These are phyloP conservation scores for Micromonas commoda DNA, from an alignment of 139 green algal species.

Conservation along the genomic window DNA sequence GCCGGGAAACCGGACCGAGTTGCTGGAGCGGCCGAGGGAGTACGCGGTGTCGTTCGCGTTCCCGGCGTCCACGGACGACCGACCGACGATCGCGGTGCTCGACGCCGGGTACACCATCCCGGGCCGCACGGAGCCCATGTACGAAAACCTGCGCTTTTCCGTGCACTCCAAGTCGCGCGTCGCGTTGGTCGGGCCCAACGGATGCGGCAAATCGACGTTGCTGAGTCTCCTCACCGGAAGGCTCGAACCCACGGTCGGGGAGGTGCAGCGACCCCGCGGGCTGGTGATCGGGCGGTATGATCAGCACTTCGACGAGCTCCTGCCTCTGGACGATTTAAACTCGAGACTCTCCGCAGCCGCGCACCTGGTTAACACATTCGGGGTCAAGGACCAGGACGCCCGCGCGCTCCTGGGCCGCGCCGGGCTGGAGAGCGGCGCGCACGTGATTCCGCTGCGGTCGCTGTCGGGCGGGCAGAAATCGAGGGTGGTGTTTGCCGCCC, in stretches of 20 bases:
- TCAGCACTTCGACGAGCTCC: conserved; percentile 34
- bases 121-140: too few species aligned
- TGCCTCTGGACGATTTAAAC: neutral
- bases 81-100: neutral
- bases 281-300: conserved; percentile 19
- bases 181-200: conserved; percentile 23
- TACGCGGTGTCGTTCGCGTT: neutral
- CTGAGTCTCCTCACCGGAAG: conserved; percentile 26
- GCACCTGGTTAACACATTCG: conserved; percentile 11
- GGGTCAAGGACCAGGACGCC: conserved; percentile 19
- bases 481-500: conserved; percentile 28
- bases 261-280: neutral
- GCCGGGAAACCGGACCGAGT: neutral
- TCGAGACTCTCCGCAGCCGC: neutral
- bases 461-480: conserved; percentile 34
- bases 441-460: conserved; percentile 12
- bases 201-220: conserved; percentile 26
- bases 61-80: neutral
- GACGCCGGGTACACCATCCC: too few species aligned
- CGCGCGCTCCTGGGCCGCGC: conserved; percentile 13
- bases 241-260: conserved; percentile 23
- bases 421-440: conserved; percentile 14
- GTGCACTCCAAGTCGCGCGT: conserved; percentile 21
- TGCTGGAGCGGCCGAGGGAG: neutral
- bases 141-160: conserved; percentile 12